Evolutionary conservation across 306 rosid genomes (phyloP).

Genomic region (Luffa aegyptiaca): DNA sequence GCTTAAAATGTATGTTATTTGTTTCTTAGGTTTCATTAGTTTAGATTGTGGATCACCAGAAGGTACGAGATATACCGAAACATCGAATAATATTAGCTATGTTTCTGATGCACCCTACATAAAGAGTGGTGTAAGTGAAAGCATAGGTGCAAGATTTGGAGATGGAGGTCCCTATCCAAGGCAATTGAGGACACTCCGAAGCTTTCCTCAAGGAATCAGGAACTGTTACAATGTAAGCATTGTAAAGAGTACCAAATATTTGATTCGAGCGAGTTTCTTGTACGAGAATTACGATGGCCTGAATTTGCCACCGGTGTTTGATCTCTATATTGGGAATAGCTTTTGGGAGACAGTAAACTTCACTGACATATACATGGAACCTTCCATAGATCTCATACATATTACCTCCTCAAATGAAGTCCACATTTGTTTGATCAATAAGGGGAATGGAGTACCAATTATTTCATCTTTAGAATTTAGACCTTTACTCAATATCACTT

Average conservation of each 20-base stretch:
- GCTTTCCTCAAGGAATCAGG: conserved; percentile 18
- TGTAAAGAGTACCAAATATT: conserved; percentile 7
- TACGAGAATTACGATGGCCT: conserved; percentile 13
- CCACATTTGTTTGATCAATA: conserved; percentile 9
- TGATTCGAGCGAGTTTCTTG: background rate
- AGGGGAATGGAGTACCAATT: conserved; percentile 8
- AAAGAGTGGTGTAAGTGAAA: background rate
- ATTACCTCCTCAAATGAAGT: background rate
- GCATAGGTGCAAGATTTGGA: background rate
- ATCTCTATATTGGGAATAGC: conserved; percentile 10
- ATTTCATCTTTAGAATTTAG: conserved; percentile 12
- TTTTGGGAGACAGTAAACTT: background rate
- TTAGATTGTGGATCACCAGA: conserved; percentile 23
- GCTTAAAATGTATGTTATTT: background rate
- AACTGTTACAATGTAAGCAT: conserved; percentile 30
- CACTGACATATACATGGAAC: too few species aligned
- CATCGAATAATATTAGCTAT: background rate
- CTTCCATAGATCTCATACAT: background rate
- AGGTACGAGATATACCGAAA: background rate
- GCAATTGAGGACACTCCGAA: background rate
- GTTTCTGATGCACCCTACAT: background rate
- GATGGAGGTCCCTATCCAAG: background rate
- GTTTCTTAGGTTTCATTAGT: conserved; percentile 24
- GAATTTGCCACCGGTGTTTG: background rate
- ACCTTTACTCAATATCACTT: background rate